Base-by-base conservation (phyloP, 2,329 filamentous ascomycete genomes). In the Diaporthe aspalathi region DNA sequence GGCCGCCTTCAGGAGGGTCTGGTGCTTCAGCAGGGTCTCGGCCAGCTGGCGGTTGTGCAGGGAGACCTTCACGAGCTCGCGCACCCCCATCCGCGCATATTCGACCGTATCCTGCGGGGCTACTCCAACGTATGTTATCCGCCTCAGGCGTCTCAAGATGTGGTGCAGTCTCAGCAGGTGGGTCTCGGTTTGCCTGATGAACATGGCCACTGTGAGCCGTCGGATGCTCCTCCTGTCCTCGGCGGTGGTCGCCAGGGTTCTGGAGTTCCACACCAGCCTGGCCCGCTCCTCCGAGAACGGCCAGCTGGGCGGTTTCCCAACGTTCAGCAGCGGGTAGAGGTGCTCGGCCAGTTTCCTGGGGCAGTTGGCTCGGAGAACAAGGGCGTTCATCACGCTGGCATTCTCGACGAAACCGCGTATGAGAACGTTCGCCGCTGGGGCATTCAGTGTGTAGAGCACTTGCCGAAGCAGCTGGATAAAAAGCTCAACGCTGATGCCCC, bases 401-500 rank as follows among this genome's bases (percentile, higher is more conserved):
- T 80, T 76, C n/a, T 74, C 72, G 35, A 77, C 70, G 3, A 81
- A 63, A 24, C 80, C 81, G 6, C 75, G 76, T 20, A 80, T 63
- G 2, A 86, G 74, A 11, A 83, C 73, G 4, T 79, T 79, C 9
- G 82, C 81, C 2, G 78, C 76, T 7, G 68, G 54, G 5, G 69
- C 70, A 72, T 87, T 84, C 22, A 86, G 74, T 3, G 79, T 77
- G 50, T 79, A 76, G 12, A 86, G 78, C 70, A 83, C 84, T 35
- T 81, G 78, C 57, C 84, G 81, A 32, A 87, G 76, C 1, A 87
- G 68, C 22, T 81, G 78, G 54, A 74, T 77, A n/a, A 84, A 76
- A 1, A 80, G 74, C 22, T 77, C 74, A 3, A 75, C 73, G 70
- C 79, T 78, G 62, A 84, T 62, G 0, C 70, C 62, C 24, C 83